Conservation (phyloP, 768 basidiomycete species). For the Suillus cothurnatus region DNA sequence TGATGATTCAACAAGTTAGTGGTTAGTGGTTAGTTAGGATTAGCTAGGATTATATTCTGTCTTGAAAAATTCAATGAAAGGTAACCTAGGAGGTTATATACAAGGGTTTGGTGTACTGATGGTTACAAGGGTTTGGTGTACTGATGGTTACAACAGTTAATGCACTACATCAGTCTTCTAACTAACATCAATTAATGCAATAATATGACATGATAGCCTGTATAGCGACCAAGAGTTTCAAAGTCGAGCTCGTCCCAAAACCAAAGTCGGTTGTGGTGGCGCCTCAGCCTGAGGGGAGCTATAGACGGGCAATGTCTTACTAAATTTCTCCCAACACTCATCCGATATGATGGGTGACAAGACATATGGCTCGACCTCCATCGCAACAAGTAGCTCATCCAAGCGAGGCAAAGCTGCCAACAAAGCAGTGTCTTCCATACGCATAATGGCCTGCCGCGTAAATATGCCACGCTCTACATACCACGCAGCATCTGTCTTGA, state of each 20-base stretch:
- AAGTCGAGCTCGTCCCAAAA: not conserved
- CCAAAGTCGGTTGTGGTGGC: not conserved
- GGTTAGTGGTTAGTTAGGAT: not conserved
- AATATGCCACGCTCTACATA: constrained; percentile 4
- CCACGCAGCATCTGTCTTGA: constrained; percentile 1
- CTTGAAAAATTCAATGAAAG: too few species aligned
- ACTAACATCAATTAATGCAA: too few species aligned
- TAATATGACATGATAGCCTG: too few species aligned
- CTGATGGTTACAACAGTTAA: too few species aligned
- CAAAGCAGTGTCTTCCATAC: not conserved
- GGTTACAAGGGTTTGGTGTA: too few species aligned
- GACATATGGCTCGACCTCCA: constrained; percentile 28
- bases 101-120: too few species aligned
- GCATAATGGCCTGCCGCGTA: not conserved
- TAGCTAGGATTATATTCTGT: not conserved
- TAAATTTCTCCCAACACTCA: constrained; percentile 23
- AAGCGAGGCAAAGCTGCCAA: constrained; percentile 25
- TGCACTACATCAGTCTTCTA: too few species aligned
- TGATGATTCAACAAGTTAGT: not conserved
- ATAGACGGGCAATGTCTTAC: not conserved
- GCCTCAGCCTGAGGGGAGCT: not conserved
- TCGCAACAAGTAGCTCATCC: constrained; percentile 20
- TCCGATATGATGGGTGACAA: constrained; percentile 32
- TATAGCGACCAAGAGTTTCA: not conserved
- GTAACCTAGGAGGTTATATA: too few species aligned